Percentiles rank a stretch among this genome's conserved stretches.
These are phyloP conservation scores for Colletotrichum sp. DNA, from an alignment of 2,329 filamentous ascomycete genomes.

Conservation along the genomic window DNA sequence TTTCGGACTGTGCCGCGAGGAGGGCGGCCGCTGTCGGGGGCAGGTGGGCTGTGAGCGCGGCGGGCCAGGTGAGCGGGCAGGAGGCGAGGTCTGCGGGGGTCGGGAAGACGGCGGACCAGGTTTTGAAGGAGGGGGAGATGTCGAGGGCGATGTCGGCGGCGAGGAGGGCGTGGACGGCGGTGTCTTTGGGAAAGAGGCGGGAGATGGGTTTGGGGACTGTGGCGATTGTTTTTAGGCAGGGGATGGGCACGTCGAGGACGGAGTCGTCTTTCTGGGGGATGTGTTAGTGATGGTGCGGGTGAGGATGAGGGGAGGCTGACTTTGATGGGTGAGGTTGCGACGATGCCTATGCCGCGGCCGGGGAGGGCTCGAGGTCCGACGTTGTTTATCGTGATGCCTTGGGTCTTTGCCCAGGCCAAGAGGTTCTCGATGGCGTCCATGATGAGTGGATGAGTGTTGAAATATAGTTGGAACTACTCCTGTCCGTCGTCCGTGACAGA, in stretches of 20 bases:
- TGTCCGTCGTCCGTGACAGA: background rate
- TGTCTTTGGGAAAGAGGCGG: slow-evolving; percentile 54
- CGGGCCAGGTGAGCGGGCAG: slow-evolving; percentile 56
- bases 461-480: background rate
- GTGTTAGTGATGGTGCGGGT: background rate
- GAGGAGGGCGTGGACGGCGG: slow-evolving; percentile 73
- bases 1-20: slow-evolving; percentile 56
- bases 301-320: slow-evolving; percentile 44
- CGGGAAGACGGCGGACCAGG: slow-evolving; percentile 75
- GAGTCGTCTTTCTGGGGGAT: slow-evolving; percentile 46
- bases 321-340: slow-evolving; percentile 71
- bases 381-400: slow-evolving; percentile 71
- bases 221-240: slow-evolving; percentile 68
- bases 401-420: slow-evolving; percentile 68
- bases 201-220: slow-evolving; percentile 61
- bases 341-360: slow-evolving; percentile 78
- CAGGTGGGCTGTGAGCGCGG: slow-evolving; percentile 49
- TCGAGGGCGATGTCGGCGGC: slow-evolving; percentile 71
- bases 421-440: slow-evolving; percentile 52
- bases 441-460: background rate
- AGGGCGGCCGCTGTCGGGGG: slow-evolving; percentile 49
- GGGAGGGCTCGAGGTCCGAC: slow-evolving; percentile 71
- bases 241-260: slow-evolving; percentile 69
- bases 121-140: slow-evolving; percentile 46
- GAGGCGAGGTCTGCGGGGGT: slow-evolving; percentile 60